phyloP scores from a whole-genome alignment of 2,329 filamentous ascomycete genomes.

The Epichloe typhina region DNA sequence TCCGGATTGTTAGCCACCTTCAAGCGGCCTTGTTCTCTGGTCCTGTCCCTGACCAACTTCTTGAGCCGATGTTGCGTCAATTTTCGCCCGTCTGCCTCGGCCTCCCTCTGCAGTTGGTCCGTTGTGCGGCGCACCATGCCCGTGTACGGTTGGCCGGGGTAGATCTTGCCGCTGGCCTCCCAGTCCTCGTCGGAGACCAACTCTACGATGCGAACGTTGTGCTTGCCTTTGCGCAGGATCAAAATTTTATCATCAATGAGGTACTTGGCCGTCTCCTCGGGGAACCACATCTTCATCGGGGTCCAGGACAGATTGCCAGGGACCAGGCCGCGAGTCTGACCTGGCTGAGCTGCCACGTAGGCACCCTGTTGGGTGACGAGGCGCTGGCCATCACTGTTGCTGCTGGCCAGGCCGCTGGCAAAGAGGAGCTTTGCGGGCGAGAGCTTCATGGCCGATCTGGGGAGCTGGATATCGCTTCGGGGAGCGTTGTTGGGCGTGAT shows the following conservation, averaged over 20 bases:
- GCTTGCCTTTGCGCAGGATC: slow-evolving; percentile 49
- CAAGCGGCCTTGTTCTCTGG: slow-evolving; percentile 9
- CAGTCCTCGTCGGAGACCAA: slow-evolving; percentile 45
- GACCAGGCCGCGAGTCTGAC: slow-evolving; percentile 28
- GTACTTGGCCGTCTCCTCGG: slow-evolving; percentile 43
- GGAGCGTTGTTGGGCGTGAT: slow-evolving; percentile 34
- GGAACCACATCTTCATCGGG: slow-evolving; percentile 45
- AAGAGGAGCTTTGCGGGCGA: slow-evolving; percentile 46
- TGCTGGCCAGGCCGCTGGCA: slow-evolving; percentile 44
- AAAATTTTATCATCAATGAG: slow-evolving; percentile 46
- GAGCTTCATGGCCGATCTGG: slow-evolving; percentile 39
- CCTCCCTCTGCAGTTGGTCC: slow-evolving; percentile 22
- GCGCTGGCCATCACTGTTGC: slow-evolving; percentile 44
- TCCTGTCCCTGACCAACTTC: slow-evolving; percentile 14
- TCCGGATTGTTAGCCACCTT: slow-evolving; percentile 26
- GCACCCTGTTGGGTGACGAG: slow-evolving; percentile 41
- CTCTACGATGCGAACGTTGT: slow-evolving; percentile 48
- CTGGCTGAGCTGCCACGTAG: slow-evolving; percentile 45
- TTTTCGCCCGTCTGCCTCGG: slow-evolving; percentile 17
- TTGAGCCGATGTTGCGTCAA: slow-evolving; percentile 16
- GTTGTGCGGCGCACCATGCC: slow-evolving; percentile 33
- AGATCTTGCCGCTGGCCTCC: slow-evolving; percentile 31
- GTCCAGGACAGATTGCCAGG: slow-evolving; percentile 45
- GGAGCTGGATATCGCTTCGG: slow-evolving; percentile 44
- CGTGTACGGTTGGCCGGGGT: slow-evolving; percentile 39